Evolutionary conservation across 768 basidiomycete species (phyloP), one percentile per base, ranked within the genome.

Genomic region (Tulasnella sp.): DNA sequence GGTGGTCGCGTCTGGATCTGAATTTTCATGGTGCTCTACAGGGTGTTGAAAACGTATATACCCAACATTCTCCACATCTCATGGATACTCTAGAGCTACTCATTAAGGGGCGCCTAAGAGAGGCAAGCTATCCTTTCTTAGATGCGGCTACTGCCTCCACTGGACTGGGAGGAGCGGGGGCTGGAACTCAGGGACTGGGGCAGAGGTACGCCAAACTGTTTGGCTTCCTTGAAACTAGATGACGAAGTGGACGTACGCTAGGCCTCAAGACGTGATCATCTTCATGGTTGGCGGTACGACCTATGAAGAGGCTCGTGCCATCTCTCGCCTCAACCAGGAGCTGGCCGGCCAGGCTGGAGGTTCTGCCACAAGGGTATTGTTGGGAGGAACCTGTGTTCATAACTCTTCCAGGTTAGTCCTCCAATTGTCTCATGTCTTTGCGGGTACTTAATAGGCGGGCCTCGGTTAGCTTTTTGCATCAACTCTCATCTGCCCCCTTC

Each of bases 1-100:
- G 39, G 44, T 29, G 42, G n/a, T 23, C 75, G 29, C 44, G 4
- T 10, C 23, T 71, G 80, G 67, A 82, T 51, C 78, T 42, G 44
- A 55, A 42, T 73, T 79, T 5, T 40, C 67, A 35, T 46, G 10
- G 51, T 32, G 40, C 5, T 1, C 80, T 29, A 4, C 77, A 96
- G 94, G 98, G 98, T 2, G 97, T 99, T 5, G 98, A 99, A 85
- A 99, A 99, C 82, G 96, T 99, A 20, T 99, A 98, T 83, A 99
- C 95, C 77, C 98, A 99, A 81, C 98, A 99, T 82, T 91, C 91
- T 20, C 98, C 98, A 9, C 96, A 96, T 84, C 86, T 99, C 6
- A 91, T 93, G 0, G 92, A 98, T 82, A 99, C 97, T 2, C 85
- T 99, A 20, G 98, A 99, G 82, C 88, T 93, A 74, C 85, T 99